Evolutionary conservation across 192 early-diverging fungal species (phyloP), one percentile per base, ranked within the genome.

Genomic region (Coemansia sp.): DNA sequence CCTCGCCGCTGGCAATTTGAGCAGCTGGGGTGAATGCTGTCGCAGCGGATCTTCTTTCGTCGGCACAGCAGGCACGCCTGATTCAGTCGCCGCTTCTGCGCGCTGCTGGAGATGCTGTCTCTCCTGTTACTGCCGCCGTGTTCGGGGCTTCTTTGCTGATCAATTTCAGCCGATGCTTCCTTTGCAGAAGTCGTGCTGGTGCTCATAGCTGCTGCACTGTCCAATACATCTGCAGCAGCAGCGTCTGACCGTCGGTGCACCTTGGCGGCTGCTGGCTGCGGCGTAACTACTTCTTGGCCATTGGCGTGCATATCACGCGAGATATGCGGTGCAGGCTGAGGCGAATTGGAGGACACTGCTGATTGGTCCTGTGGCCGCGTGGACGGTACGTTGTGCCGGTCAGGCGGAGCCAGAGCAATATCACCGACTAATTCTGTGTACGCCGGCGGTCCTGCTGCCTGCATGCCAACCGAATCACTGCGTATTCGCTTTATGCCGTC

Each of bases 31-130:
- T 69, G 74, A 2, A 20, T 38, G 56, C 81, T 78, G 65, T 77
- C 75, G 64, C 81, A 82, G 22, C 71, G 64, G 22, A 82, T 75
- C 60, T 82, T 82, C 21, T 78, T 82, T n/a, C 69, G 64, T 20
- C 81, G 71, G 38, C 81, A 82, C 54, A 77, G 60, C 52, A 74
- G 26, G 28, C 81, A 82, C 21, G 81, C 78, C 44, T 81, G 78
- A 50, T 75, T 81, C 38, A 81, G 69, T n/a, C 73, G 72, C 40
- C 78, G 72, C 62, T 68, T 74, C 36, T 80, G 77, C 52, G 65
- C 53, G 61, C 60, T 63, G 56, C 31, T 34, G 7, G 31, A 34
- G 31, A 34, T 34, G 1, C 6, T 63, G 20, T 54, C 55, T 14
- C 61, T 57, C 38, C 21, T 47, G 59, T 53, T 46, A 0, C 54